phyloP scores from a whole-genome alignment of 192 early-diverging fungal species.

The Irineochytrium annulatum region DNA sequence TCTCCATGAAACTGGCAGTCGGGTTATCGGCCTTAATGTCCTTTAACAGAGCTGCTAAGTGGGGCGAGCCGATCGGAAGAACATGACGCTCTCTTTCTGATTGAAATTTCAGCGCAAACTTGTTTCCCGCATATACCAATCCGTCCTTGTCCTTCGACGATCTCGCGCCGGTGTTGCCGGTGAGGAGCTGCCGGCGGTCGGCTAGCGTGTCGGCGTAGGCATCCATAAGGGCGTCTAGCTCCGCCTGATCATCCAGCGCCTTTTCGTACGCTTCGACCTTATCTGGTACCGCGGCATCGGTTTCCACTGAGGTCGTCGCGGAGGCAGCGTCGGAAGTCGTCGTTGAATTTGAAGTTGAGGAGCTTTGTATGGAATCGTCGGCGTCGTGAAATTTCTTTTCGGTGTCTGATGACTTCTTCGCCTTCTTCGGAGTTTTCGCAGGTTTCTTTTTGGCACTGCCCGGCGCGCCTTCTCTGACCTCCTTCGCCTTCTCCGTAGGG shows the following conservation, averaged over 20 bases:
- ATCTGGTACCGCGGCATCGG: neutral
- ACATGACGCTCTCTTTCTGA: neutral
- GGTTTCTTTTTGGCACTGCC: neutral
- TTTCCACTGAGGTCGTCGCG: neutral
- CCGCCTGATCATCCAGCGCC: constrained; percentile 1
- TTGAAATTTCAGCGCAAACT: constrained; percentile 9
- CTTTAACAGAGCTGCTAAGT: too few relatives aligned
- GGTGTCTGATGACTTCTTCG: neutral
- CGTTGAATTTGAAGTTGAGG: neutral
- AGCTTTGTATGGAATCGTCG: too few relatives aligned
- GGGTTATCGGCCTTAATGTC: too few relatives aligned
- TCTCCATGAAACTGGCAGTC: too few relatives aligned
- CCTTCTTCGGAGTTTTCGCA: neutral
- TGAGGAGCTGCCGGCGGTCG: constrained; percentile 35
- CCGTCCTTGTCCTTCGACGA: too few relatives aligned
- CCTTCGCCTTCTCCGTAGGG: neutral
- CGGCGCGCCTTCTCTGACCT: neutral
- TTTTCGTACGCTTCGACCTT: neutral
- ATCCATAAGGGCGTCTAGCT: constrained; percentile 20
- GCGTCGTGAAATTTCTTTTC: too few relatives aligned
- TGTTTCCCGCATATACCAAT: neutral
- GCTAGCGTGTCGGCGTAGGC: constrained; percentile 18
- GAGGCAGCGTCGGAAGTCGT: neutral
- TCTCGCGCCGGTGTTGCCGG: constrained; percentile 7
- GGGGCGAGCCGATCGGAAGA: neutral